Conservation (phyloP, 2,329 filamentous ascomycete genomes). For the Pseudocercospora pini-densiflorae region DNA sequence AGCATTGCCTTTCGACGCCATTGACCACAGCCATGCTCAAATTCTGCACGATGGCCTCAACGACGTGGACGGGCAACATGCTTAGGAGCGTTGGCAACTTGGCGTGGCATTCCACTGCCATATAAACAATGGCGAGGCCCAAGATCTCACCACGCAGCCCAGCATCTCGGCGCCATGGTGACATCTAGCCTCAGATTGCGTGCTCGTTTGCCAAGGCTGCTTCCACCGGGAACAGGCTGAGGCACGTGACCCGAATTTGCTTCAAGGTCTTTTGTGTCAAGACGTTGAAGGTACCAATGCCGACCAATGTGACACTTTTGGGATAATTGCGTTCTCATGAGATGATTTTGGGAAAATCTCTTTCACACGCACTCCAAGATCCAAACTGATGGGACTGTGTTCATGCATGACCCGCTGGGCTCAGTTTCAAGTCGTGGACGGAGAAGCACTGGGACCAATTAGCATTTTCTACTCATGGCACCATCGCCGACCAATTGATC, state of each 20-base stretch:
- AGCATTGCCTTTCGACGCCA: background rate
- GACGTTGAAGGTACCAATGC: too few relatives aligned
- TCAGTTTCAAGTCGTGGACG: too few relatives aligned
- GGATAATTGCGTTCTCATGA: too few relatives aligned
- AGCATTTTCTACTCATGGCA: too few relatives aligned
- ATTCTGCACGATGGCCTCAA: background rate
- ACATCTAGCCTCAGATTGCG: background rate
- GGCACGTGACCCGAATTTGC: background rate
- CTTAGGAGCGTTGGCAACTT: background rate
- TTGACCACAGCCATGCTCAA: background rate
- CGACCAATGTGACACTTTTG: too few relatives aligned
- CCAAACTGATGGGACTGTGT: too few relatives aligned
- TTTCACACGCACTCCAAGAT: too few relatives aligned
- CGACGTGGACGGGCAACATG: background rate
- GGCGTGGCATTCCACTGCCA: slow-evolving; percentile 1
- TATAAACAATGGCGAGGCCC: background rate
- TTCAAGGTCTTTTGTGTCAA: too few relatives aligned
- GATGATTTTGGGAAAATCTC: too few relatives aligned
- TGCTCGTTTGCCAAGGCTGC: slow-evolving; percentile 8
- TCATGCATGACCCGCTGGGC: too few relatives aligned
- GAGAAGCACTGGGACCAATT: too few relatives aligned
- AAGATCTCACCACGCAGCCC: background rate
- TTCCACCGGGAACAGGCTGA: background rate
- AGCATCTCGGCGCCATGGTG: slow-evolving; percentile 5
- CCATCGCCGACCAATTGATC: too few relatives aligned